Evolutionary conservation across 177 flowering plant genomes (phyloP), one percentile per base, ranked within the genome.

Genomic region (Vitis hybrid): DNA sequence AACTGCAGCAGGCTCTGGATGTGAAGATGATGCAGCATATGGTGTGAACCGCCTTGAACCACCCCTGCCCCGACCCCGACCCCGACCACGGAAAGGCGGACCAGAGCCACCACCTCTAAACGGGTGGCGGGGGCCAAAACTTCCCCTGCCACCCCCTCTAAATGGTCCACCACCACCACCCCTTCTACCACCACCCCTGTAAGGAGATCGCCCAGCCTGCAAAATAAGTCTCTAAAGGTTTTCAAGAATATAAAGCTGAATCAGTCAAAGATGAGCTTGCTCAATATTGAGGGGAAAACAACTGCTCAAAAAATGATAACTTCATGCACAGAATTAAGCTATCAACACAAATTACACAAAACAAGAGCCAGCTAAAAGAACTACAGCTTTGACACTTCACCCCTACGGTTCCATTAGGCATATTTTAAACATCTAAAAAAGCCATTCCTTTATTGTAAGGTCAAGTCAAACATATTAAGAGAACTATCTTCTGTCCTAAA

Each of bases 101-200:
- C 79, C 75, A 15, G 75, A 51, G 10, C 65, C 50, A 52, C 81
- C 82, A 67, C 83, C 83, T 50, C 82, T 69, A 68, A 77, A 71
- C 5, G 46, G 46, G 46, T 82, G 77, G 68, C 15, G 66, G 54
- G 55, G 15, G n/a, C 68, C 66, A 40, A 32, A 27, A 60, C 10
- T 49, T 10, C 73, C 79, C 54, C 79, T 59, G 54, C 76, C 77
- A 1, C 46, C 46, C 46, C 46, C 46, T 40, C 46, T 40, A 40
- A 40, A 40, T 40, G 46, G 46, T 40, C 46, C 46, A 40, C 46
- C 46, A 68, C 75, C 66, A 66, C 84, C 82, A 61, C 86, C 87
- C 63, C 81, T 75, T 77, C 82, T 79, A 68, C 86, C 81, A 56
- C 86, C 83, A 70, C 85, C 85, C 66, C 83, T 71, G 62, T 75